Conservation (phyloP, 2,329 filamentous ascomycete genomes). For the Alternaria sp. region DNA sequence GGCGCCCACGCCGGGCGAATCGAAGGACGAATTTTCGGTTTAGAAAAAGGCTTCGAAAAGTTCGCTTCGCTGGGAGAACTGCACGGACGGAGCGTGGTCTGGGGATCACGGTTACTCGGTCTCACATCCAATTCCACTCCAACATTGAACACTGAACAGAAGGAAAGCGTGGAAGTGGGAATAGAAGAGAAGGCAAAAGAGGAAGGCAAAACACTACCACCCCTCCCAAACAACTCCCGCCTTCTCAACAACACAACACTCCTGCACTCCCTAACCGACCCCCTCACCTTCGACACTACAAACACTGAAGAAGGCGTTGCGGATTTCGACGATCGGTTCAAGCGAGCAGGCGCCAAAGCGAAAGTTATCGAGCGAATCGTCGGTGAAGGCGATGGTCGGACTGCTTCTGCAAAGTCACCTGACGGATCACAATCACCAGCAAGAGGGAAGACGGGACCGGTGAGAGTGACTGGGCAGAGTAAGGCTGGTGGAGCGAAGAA, state of each 20-base stretch:
- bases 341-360: constrained; percentile 80
- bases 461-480: constrained; percentile 22
- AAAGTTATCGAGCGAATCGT: constrained; percentile 82
- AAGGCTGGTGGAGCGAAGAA: constrained; percentile 21
- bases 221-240: constrained; percentile 56
- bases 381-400: constrained; percentile 41
- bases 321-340: constrained; percentile 88
- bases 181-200: too few species aligned
- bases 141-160: neutral
- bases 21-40: constrained; percentile 88
- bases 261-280: constrained; percentile 79
- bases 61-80: constrained; percentile 81
- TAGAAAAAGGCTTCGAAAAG: constrained; percentile 94
- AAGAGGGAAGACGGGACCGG: constrained; percentile 19
- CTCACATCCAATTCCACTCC: neutral
- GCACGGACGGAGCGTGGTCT: constrained; percentile 80
- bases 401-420: constrained; percentile 10
- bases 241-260: constrained; percentile 71
- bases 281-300: constrained; percentile 74
- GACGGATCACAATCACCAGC: constrained; percentile 39
- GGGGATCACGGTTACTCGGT: constrained; percentile 71
- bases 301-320: constrained; percentile 90
- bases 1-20: constrained; percentile 78
- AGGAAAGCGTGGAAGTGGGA: too few species aligned
- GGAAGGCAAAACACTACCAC: constrained; percentile 48